These are phyloP conservation scores for Eragrostis curvula DNA, from an alignment of 176 grass and related monocot genomes.

Conservation along the genomic window DNA sequence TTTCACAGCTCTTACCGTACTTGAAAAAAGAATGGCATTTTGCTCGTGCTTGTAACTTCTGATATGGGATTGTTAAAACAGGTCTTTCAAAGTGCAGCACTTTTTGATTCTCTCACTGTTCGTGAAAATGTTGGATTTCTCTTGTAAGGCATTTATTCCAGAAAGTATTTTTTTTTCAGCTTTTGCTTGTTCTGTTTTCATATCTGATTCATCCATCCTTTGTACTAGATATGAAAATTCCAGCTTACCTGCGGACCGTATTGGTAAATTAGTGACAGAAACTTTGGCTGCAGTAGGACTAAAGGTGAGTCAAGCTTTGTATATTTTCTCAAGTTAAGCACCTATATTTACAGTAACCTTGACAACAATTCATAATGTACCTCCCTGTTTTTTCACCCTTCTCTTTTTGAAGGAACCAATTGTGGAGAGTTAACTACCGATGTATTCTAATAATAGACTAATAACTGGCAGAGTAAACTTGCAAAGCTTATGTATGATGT, in stretches of 20 bases:
- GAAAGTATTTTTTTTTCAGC: slow-evolving; percentile 11
- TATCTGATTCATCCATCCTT: slow-evolving; percentile 37
- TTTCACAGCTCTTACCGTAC: slow-evolving; percentile 31
- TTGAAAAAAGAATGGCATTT: slow-evolving; percentile 25
- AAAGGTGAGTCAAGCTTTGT: slow-evolving; percentile 67
- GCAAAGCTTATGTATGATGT: neutral
- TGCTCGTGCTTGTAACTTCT: slow-evolving; percentile 17
- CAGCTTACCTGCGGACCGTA: slow-evolving; percentile 63
- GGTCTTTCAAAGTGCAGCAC: slow-evolving; percentile 98
- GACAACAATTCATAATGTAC: neutral
- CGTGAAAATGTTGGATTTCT: slow-evolving; percentile 98
- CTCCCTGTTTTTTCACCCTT: neutral
- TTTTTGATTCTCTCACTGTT: slow-evolving; percentile 97
- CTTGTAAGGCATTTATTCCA: slow-evolving; percentile 72
- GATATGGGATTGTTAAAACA: slow-evolving; percentile 41
- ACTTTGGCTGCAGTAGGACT: slow-evolving; percentile 88
- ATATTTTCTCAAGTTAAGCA: neutral
- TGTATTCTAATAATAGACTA: neutral
- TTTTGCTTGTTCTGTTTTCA: slow-evolving; percentile 20
- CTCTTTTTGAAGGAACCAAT: neutral
- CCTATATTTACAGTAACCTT: neutral
- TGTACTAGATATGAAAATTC: slow-evolving; percentile 91
- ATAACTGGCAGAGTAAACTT: neutral
- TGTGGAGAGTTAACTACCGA: neutral
- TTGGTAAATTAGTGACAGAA: slow-evolving; percentile 79